Evolutionary conservation across 2,329 filamentous ascomycete genomes (phyloP).

Genomic region (Ascochyta lentis): DNA sequence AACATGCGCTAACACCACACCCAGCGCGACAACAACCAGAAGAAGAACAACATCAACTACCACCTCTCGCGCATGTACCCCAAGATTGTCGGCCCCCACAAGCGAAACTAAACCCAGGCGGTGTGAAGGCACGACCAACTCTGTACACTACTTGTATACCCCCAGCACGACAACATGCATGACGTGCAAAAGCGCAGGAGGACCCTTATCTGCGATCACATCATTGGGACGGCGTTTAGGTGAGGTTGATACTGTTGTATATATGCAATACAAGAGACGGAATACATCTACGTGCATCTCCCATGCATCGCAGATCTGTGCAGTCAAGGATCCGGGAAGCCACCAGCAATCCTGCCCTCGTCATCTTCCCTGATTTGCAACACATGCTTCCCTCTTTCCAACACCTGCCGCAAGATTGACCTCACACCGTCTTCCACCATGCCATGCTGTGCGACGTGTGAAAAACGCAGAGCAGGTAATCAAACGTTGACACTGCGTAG

Average conservation of each 20-base stretch:
- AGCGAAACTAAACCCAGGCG: slow-evolving; percentile 60
- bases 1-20: slow-evolving; percentile 15
- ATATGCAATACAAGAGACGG: slow-evolving; percentile 18
- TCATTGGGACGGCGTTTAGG: slow-evolving; percentile 29
- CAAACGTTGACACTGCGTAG: too few relatives aligned
- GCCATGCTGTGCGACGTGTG: slow-evolving; percentile 8
- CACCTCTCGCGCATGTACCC: slow-evolving; percentile 81
- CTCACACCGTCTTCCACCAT: slow-evolving; percentile 1
- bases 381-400: too few relatives aligned
- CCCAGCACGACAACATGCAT: slow-evolving; percentile 14
- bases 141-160: slow-evolving; percentile 41
- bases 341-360: slow-evolving; percentile 1
- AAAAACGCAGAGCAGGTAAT: background rate
- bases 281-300: slow-evolving; percentile 3
- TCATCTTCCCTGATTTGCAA: background rate
- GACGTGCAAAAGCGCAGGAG: slow-evolving; percentile 23
- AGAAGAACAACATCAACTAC: slow-evolving; percentile 88
- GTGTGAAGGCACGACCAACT: background rate
- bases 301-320: slow-evolving; percentile 8
- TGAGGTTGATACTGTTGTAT: slow-evolving; percentile 20
- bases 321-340: background rate
- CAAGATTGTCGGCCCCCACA: slow-evolving; percentile 73
- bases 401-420: background rate
- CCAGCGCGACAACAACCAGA: slow-evolving; percentile 62
- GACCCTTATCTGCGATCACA: slow-evolving; percentile 25